Evolutionary conservation across 768 basidiomycete species (phyloP), one percentile per base, ranked within the genome.

Genomic region (Suillus variegatus): DNA sequence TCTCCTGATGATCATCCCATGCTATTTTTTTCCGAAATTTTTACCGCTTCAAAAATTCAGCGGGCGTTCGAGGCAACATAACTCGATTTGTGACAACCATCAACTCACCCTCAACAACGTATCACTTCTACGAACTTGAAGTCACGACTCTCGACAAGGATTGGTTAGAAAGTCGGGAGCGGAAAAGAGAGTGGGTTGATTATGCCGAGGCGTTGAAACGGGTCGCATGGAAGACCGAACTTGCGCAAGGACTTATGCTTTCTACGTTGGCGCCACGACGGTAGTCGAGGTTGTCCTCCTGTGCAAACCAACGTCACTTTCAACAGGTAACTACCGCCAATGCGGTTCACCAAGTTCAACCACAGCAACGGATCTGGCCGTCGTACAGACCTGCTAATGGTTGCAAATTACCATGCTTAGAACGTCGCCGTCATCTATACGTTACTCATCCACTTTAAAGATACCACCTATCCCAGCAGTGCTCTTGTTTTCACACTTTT

Each of bases 91-190:
- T 95, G 60, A 90, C 86, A 62, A 94, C 93, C 56, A 91, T 93
- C 77, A 86, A 88, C 66, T 86, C 90, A 49, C 86, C 89, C 43
- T 86, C 92, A 61, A 85, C 90, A 62, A 95, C 88, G 46, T 95
- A 94, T 79, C 93, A 95, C 79, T 94, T 95, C 69, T 95, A 91
- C 80, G 93, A 95, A 77, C 85, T 95, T 72, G 93, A 95, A 77
- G 92, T 94, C 57, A 82, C 85, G 18, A 80, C 79, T 47, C 85
- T 95, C 64, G 93, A 94, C 70, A 81, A 85, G 67, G 88, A 91
- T 67, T 95, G 93, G 93, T 80, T 92, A 65, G 93, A 95, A 76
- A 80, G 85, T 71, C 83, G 87, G 69, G 93, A 95, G 80, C 87
- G 93, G 67, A 83, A 82, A 75, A 81, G 93, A 71, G 93, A 94